These are phyloP conservation scores for Hypoxylon sp. DNA, from an alignment of 2,329 filamentous ascomycete species.

Conservation along the genomic window DNA sequence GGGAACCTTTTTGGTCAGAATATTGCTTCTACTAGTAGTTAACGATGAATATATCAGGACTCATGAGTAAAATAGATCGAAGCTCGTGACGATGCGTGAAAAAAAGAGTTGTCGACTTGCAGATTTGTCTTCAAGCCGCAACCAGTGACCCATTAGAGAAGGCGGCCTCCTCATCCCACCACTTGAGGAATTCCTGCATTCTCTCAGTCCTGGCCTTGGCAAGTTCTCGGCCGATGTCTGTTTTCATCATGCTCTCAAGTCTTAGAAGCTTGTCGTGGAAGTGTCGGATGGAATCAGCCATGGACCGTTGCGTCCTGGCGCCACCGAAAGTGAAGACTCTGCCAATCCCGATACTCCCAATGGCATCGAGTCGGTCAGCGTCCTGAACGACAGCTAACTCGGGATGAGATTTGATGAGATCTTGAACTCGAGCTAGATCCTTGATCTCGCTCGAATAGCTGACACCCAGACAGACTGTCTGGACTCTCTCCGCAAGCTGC, in stretches of 20 bases:
- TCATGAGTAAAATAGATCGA: not conserved
- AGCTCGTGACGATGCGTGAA: slow-evolving; percentile 1
- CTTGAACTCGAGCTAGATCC: slow-evolving; percentile 71
- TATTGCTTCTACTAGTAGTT: not conserved
- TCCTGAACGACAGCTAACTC: slow-evolving; percentile 91
- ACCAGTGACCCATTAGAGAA: slow-evolving; percentile 43
- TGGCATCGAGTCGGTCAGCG: slow-evolving; percentile 91
- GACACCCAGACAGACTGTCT: slow-evolving; percentile 81
- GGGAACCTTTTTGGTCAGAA: not conserved
- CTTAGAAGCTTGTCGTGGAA: slow-evolving; percentile 82
- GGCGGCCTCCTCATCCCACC: slow-evolving; percentile 69
- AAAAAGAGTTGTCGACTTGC: slow-evolving; percentile 5
- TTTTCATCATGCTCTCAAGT: slow-evolving; percentile 77
- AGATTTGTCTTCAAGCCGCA: slow-evolving; percentile 4
- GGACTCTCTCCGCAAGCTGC: slow-evolving; percentile 75
- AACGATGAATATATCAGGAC: not conserved
- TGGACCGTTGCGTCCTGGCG: slow-evolving; percentile 66
- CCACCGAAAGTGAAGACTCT: slow-evolving; percentile 84
- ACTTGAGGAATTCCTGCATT: slow-evolving; percentile 67
- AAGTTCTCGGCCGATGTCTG: slow-evolving; percentile 66
- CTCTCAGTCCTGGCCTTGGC: slow-evolving; percentile 68
- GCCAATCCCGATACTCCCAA: slow-evolving; percentile 88
- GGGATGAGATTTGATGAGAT: slow-evolving; percentile 75
- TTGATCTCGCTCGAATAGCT: slow-evolving; percentile 82
- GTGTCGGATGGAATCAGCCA: slow-evolving; percentile 79